phyloP scores from a whole-genome alignment of 495 filamentous ascomycete species.

The Staphylotrichum tortipilum region DNA sequence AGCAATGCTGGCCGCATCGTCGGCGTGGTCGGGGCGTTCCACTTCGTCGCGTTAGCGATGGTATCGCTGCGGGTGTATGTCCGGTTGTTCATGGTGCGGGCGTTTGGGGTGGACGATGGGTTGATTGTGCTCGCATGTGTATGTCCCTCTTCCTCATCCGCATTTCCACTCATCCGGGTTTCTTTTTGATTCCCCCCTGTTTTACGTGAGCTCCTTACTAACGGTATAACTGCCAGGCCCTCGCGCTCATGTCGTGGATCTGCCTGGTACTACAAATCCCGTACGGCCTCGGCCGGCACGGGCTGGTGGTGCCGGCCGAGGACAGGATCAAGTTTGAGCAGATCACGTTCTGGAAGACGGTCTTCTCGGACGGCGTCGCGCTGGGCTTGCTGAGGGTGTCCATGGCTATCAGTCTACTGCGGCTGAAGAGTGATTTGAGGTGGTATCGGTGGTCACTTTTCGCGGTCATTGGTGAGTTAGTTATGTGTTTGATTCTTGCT shows the following conservation, averaged over 20 bases:
- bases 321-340: slow-evolving; percentile 26
- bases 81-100: slow-evolving; percentile 22
- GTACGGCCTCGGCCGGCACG: slow-evolving; percentile 33
- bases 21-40: slow-evolving; percentile 6
- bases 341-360: slow-evolving; percentile 29
- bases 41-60: slow-evolving; percentile 12
- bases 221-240: neutral
- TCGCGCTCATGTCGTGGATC: slow-evolving; percentile 11
- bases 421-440: slow-evolving; percentile 8
- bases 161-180: no score
- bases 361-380: slow-evolving; percentile 23
- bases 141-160: no score
- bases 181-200: no score
- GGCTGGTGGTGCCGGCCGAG: slow-evolving; percentile 11
- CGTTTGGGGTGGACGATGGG: slow-evolving; percentile 31
- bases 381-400: slow-evolving; percentile 36
- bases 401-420: slow-evolving; percentile 22
- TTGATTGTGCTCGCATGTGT: slow-evolving; percentile 29
- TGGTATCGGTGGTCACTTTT: slow-evolving; percentile 15
- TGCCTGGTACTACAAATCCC: slow-evolving; percentile 18
- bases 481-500: neutral
- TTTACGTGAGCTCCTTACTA: no score
- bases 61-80: slow-evolving; percentile 21
- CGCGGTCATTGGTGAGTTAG: slow-evolving; percentile 12
- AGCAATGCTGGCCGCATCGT: slow-evolving; percentile 9